Percentiles rank a stretch among this genome's conserved stretches.
Conservation (phyloP, 768 basidiomycete species). For the Holtermanniella nyarrowii region DNA sequence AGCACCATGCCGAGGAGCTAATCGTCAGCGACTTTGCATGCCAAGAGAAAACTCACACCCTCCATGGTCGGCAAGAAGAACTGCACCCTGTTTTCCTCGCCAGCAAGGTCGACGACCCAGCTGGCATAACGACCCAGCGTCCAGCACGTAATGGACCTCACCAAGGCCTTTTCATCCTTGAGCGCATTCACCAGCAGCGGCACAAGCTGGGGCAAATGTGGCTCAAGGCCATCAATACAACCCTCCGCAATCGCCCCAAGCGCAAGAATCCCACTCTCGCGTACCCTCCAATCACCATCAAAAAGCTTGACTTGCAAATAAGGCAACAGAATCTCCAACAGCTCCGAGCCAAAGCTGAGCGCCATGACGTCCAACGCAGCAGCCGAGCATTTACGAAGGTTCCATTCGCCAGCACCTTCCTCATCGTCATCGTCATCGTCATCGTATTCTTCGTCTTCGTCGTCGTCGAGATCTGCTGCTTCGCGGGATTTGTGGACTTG, state of each 20-base stretch:
- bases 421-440: constrained; percentile 88
- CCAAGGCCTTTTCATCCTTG: constrained; percentile 88
- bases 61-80: constrained; percentile 98
- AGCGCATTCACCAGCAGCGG: constrained; percentile 86
- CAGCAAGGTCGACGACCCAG: constrained; percentile 65
- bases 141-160: constrained; percentile 98
- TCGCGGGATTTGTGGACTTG: constrained; percentile 19
- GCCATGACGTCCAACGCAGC: constrained; percentile 95
- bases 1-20: constrained; percentile 94
- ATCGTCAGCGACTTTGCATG: not conserved
- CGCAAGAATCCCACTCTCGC: constrained; percentile 91
- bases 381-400: constrained; percentile 92
- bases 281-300: constrained; percentile 81
- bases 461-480: constrained; percentile 53
- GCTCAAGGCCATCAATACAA: constrained; percentile 94
- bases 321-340: constrained; percentile 76
- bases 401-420: constrained; percentile 97
- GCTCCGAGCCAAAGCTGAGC: constrained; percentile 79
- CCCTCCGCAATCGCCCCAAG: constrained; percentile 98
- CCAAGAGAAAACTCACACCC: constrained; percentile 56
- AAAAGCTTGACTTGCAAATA: constrained; percentile 89
- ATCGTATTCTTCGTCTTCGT: constrained; percentile 69
- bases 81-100: constrained; percentile 70
- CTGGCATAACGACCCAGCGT: constrained; percentile 96
- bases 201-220: constrained; percentile 83